Conservation (phyloP, 2,329 filamentous ascomycete genomes). For the Ophiostoma sp. region DNA sequence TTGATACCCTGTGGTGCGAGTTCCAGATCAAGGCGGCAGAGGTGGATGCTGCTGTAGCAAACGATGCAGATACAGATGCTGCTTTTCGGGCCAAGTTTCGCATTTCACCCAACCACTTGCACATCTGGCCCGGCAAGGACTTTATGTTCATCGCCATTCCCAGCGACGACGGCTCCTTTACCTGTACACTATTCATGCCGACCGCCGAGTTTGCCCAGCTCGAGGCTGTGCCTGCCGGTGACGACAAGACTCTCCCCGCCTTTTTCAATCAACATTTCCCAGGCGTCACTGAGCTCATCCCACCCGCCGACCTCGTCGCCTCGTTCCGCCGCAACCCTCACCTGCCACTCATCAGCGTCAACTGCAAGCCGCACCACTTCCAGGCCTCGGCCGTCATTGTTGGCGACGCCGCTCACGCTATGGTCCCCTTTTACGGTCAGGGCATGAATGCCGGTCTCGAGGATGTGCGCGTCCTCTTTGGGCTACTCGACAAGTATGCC, state of each 20-base stretch:
- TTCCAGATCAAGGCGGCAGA: constrained; percentile 69
- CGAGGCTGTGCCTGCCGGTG: constrained; percentile 58
- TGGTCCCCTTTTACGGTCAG: constrained; percentile 98
- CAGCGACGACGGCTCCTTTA: constrained; percentile 82
- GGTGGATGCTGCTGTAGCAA: background rate
- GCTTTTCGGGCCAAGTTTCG: constrained; percentile 56
- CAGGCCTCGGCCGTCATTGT: constrained; percentile 75
- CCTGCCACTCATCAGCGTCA: constrained; percentile 88
- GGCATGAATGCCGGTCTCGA: constrained; percentile 97
- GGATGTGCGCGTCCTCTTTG: constrained; percentile 86
- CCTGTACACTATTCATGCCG: constrained; percentile 89
- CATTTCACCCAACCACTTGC: constrained; percentile 89
- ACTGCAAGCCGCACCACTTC: constrained; percentile 87
- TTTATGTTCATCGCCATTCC: constrained; percentile 99
- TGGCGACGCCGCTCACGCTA: constrained; percentile 93
- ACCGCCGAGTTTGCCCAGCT: constrained; percentile 67
- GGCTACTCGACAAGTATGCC: constrained; percentile 70
- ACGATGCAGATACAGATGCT: constrained; percentile 33
- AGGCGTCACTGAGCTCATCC: constrained; percentile 73
- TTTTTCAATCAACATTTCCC: constrained; percentile 88
- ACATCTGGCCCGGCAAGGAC: constrained; percentile 93
- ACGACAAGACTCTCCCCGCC: constrained; percentile 47
- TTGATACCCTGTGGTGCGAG: constrained; percentile 96
- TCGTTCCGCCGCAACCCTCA: constrained; percentile 85
- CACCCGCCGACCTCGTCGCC: constrained; percentile 63